phyloP scores from a whole-genome alignment of 2,329 filamentous ascomycete species.

The Neonectria faginata region DNA sequence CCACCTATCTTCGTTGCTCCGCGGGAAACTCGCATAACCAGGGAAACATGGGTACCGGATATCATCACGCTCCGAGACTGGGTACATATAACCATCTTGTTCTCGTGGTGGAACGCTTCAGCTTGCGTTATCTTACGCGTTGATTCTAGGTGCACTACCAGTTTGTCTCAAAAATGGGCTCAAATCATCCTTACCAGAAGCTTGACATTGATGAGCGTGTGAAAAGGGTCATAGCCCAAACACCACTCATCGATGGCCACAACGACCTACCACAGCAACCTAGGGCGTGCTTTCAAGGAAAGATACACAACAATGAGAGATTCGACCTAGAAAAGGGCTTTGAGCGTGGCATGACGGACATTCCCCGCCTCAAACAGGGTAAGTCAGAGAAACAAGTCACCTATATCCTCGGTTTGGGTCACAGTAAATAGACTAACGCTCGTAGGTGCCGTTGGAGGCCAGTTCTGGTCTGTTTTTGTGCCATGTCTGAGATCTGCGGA shows the following conservation, averaged over 20 bases:
- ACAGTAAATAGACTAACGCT: background rate
- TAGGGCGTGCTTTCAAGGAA: constrained; percentile 45
- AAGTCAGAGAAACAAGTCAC: background rate
- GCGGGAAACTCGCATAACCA: background rate
- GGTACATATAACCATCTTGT: background rate
- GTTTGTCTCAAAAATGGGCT: background rate
- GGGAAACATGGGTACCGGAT: background rate
- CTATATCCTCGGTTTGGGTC: too few relatives aligned
- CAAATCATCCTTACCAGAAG: constrained; percentile 13
- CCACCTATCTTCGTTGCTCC: background rate
- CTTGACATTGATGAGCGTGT: constrained; percentile 44
- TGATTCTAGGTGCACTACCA: background rate
- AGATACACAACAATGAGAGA: constrained; percentile 49
- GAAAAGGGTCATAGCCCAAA: constrained; percentile 43
- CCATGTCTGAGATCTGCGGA: constrained; percentile 44
- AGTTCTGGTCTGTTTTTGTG: constrained; percentile 48
- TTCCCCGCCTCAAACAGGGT: constrained; percentile 41
- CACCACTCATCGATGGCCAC: constrained; percentile 51
- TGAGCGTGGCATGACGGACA: constrained; percentile 49
- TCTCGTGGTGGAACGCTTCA: background rate
- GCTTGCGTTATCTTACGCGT: background rate
- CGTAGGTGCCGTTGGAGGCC: constrained; percentile 44
- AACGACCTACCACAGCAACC: constrained; percentile 50
- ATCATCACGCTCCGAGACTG: background rate
- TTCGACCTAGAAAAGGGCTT: constrained; percentile 50